Percentiles rank a stretch among this genome's conserved stretches.
Conservation (phyloP, 495 filamentous ascomycete species). For the Lasiosphaeris hirsuta region DNA sequence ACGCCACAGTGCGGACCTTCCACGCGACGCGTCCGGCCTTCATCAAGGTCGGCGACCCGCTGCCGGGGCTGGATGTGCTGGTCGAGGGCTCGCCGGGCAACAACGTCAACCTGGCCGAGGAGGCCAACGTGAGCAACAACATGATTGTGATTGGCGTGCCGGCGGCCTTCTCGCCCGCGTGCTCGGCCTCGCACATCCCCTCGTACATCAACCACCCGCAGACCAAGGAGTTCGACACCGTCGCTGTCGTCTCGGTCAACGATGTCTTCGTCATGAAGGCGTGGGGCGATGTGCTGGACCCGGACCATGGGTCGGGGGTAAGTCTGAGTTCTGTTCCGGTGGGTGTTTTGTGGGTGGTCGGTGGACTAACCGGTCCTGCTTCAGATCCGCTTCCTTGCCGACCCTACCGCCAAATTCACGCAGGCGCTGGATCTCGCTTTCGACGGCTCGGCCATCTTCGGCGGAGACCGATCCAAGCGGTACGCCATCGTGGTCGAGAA, state of each 20-base stretch:
- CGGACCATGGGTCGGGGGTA: slow-evolving; percentile 67
- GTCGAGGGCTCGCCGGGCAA: slow-evolving; percentile 67
- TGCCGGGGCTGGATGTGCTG: slow-evolving; percentile 60
- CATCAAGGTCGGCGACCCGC: slow-evolving; percentile 57
- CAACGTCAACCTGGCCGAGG: slow-evolving; percentile 79
- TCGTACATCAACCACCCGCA: slow-evolving; percentile 74
- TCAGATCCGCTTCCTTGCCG: slow-evolving; percentile 82
- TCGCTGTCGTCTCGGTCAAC: slow-evolving; percentile 90
- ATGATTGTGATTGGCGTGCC: slow-evolving; percentile 82
- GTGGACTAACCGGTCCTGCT: not conserved
- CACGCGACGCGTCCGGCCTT: slow-evolving; percentile 48
- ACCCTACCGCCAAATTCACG: slow-evolving; percentile 80
- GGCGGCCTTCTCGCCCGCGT: slow-evolving; percentile 79
- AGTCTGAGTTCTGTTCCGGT: slow-evolving; percentile 30
- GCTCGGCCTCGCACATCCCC: slow-evolving; percentile 76
- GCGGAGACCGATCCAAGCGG: slow-evolving; percentile 79
- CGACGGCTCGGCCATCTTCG: slow-evolving; percentile 80
- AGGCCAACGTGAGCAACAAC: slow-evolving; percentile 63
- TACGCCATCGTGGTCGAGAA: slow-evolving; percentile 78
- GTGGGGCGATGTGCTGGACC: slow-evolving; percentile 74
- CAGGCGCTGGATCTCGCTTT: slow-evolving; percentile 80
- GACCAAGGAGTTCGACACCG: slow-evolving; percentile 68
- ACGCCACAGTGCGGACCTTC: slow-evolving; percentile 40
- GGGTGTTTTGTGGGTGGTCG: not conserved
- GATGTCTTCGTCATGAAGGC: slow-evolving; percentile 96